phyloP scores from a whole-genome alignment of 116 monocot genomes.

The Posidonia oceanica region DNA sequence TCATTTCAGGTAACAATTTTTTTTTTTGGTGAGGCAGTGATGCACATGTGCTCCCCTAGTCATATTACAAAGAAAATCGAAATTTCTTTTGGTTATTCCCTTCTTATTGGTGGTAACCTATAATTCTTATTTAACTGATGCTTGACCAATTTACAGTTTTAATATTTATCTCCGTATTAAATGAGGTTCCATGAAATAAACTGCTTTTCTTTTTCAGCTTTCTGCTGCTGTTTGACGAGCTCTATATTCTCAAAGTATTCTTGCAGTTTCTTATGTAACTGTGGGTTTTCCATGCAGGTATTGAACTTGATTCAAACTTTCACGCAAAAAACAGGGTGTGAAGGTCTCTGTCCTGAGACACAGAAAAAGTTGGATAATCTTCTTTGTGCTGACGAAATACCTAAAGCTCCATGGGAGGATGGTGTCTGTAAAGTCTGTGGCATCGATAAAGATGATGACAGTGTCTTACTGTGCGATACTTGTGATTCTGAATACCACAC shows the following conservation, averaged over 20 bases:
- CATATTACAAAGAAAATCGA: neutral
- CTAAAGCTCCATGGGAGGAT: constrained; percentile 98
- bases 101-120: neutral
- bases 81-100: neutral
- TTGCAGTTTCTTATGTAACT: too few relatives aligned
- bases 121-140: neutral
- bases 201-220: too few relatives aligned
- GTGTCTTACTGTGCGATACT: constrained; percentile 87
- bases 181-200: neutral
- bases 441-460: constrained; percentile 94
- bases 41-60: neutral
- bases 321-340: constrained; percentile 11
- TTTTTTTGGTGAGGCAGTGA: neutral
- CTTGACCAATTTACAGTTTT: neutral
- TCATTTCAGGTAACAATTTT: too few relatives aligned
- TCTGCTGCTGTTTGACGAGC: too few relatives aligned
- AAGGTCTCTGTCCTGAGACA: constrained; percentile 23
- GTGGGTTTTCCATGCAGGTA: constrained; percentile 31
- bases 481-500: constrained; percentile 99
- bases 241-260: too few relatives aligned
- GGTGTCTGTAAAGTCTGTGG: constrained; percentile 99
- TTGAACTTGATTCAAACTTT: constrained; percentile 35
- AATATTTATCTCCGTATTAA: neutral
- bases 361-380: constrained; percentile 39
- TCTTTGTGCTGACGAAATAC: constrained; percentile 33